Evolutionary conservation across 495 filamentous ascomycete species (phyloP).

Genomic region (Lichenothelia convexa): DNA sequence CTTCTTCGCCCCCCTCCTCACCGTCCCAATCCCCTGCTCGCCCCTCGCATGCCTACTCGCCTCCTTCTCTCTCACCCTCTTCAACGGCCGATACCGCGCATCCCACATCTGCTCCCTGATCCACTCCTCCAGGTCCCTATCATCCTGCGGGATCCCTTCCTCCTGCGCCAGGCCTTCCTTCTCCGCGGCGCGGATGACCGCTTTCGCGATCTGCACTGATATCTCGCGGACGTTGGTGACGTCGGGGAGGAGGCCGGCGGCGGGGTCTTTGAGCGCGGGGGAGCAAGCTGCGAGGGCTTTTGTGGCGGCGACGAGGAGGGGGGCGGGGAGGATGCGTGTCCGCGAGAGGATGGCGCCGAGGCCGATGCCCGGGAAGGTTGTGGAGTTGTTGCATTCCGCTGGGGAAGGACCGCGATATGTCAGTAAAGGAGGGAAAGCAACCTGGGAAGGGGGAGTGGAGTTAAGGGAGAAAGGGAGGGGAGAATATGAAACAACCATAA

Average conservation of each 20-base stretch:
- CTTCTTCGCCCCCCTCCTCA: slow-evolving; percentile 1
- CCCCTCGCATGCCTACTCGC: slow-evolving; percentile 39
- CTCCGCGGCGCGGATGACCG: slow-evolving; percentile 56
- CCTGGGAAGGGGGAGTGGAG: not conserved
- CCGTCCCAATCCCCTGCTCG: slow-evolving; percentile 28
- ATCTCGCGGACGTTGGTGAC: slow-evolving; percentile 58
- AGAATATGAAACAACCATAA: too few relatives aligned
- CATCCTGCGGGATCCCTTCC: slow-evolving; percentile 37
- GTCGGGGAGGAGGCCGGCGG: slow-evolving; percentile 50
- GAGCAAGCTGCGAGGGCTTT: slow-evolving; percentile 51
- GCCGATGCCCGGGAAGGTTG: slow-evolving; percentile 74
- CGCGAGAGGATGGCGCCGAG: slow-evolving; percentile 58
- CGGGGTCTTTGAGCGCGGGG: slow-evolving; percentile 43
- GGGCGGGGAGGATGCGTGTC: slow-evolving; percentile 42
- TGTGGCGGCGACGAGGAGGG: slow-evolving; percentile 67
- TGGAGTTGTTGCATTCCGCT: slow-evolving; percentile 84
- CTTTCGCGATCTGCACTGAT: slow-evolving; percentile 58
- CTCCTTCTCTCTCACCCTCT: slow-evolving; percentile 28
- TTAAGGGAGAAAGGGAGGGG: not conserved
- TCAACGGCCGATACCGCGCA: slow-evolving; percentile 47
- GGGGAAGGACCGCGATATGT: not conserved
- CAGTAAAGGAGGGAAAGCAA: not conserved
- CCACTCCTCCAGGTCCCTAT: slow-evolving; percentile 52
- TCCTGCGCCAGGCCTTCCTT: slow-evolving; percentile 47
- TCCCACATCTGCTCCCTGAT: slow-evolving; percentile 85